Evolutionary conservation across 441 rosid species (phyloP), one percentile per base, ranked within the genome.

Genomic region (Kokia cookei): DNA sequence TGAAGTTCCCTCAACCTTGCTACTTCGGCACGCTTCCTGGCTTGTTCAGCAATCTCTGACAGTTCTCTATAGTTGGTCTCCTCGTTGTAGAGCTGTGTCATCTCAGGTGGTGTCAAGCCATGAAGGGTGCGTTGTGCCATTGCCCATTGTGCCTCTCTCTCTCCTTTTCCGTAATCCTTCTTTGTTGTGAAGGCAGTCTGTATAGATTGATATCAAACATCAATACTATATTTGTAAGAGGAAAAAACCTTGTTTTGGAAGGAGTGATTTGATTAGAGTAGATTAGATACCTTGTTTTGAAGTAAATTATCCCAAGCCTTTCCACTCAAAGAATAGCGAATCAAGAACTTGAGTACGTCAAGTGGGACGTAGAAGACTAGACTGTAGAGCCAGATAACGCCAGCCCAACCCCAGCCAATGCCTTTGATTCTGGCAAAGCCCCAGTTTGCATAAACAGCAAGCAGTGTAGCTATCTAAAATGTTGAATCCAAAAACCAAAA

Each of bases 121-220:
- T 87, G 91, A 1, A 89, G 84, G 12, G 93, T 89, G 58, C 93
- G 90, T 73, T 89, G 93, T 73, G 89, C 89, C 69, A 81, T 40
- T 2, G 91, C 91, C 93, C 93, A 87, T 32, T 87, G 93, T n/a
- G 93, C 93, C 69, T 89, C 93, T 71, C 91, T 83, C 74, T 87
- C 93, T 7, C 86, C 91, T 66, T 48, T 89, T 4, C 93, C 93
- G 42, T 86, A 89, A 75, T 89, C 90, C 82, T 84, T 89, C 88
- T 86, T 89, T 4, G 93, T 82, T 29, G 93, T 86, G 82, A 89
- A 89, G 40, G 93, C 91, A 3, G 91, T 87, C 93, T 87, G 40
- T n/a, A 42, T 65, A 35, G 14, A 45, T 45, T 43, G 47, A 43
- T 43, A 43, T 32, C 37, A 32, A 32, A 32, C 37, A 32, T 32